Base-by-base conservation (phyloP, 768 basidiomycete genomes). In the Amanita molliuscula region DNA sequence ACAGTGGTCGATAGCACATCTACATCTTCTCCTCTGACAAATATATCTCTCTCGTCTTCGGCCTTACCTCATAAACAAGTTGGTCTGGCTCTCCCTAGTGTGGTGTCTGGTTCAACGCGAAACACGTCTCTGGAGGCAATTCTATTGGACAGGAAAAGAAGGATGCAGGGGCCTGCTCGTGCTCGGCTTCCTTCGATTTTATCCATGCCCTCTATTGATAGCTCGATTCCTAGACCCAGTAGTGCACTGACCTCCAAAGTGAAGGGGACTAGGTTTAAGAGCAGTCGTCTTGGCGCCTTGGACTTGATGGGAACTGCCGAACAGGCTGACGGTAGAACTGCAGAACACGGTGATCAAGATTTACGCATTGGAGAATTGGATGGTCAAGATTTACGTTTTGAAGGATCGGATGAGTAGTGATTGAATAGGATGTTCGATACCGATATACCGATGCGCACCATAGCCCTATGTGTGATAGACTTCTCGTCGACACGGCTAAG, bases 241-340 rank as follows among this genome's bases (percentile, higher is more conserved):
- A 28, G 16, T 1, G 37, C 51, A 6, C 8, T 55, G 16, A 44
- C 51, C 15, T 42, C 50, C 28, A 56, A 51, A 33, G 48, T 55
- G 46, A 83, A 79, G 58, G 79, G 78, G 20, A 67, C 71, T 18
- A 71, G 76, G 53, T 88, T 86, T 66, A 88, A 87, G 77, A 88
- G 84, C 58, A 86, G 77, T 58, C 84, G 83, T 28, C 65, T 84
- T 28, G 75, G 68, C 18, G 20, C 48, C 3, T 29, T 41, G 18
- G 47, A 31, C 18, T 25, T 41, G 26, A 41, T 41, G 20, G 72
- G 74, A 29, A 26, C 33, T 44, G 25, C 41, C 44, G 38, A 38
- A 21, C 25, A 20, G 18, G 20, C 21, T 15, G 31, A 8, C 2
- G 18, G 21, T 26, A 18, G 28, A 31, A 41, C 23, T 1, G 37